Evolutionary conservation across 768 basidiomycete genomes (phyloP).

Genomic region (Xerocomellus amylosporus): DNA sequence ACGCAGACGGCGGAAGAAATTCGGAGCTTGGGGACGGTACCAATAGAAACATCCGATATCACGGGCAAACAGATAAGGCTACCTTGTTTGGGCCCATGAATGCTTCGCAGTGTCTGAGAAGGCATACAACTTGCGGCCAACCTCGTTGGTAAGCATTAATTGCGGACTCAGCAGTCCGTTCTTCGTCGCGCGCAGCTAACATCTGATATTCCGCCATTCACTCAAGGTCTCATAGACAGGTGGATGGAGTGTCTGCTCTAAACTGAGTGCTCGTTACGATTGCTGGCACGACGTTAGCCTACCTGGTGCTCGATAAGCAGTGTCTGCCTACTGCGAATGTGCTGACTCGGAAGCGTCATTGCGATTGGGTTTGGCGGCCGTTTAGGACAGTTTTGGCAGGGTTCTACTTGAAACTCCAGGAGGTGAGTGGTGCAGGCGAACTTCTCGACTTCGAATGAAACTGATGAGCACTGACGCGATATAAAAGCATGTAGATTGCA

Average conservation of each 20-base stretch:
- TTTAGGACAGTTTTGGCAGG: background rate
- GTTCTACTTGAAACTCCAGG: background rate
- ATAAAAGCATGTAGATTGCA: background rate
- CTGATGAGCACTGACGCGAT: background rate
- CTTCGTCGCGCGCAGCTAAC: background rate
- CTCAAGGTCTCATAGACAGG: background rate
- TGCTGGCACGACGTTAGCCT: background rate
- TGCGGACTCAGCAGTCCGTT: background rate
- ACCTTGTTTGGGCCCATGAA: background rate
- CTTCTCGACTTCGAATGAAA: background rate
- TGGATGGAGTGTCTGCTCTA: background rate
- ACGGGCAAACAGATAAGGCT: background rate
- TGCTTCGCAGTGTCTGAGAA: background rate
- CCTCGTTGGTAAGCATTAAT: background rate
- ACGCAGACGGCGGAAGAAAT: background rate
- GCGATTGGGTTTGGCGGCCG: background rate
- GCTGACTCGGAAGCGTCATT: too few species aligned
- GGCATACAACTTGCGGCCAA: background rate
- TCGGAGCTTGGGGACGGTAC: background rate
- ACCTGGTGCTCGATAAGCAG: background rate
- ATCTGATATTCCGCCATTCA: background rate
- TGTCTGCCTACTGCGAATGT: background rate
- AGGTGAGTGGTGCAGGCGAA: background rate
- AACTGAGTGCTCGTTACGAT: background rate
- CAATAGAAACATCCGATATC: background rate